These are phyloP conservation scores for Ilyonectria mors-panacis DNA, from an alignment of 2,329 filamentous ascomycete species.

Conservation along the genomic window DNA sequence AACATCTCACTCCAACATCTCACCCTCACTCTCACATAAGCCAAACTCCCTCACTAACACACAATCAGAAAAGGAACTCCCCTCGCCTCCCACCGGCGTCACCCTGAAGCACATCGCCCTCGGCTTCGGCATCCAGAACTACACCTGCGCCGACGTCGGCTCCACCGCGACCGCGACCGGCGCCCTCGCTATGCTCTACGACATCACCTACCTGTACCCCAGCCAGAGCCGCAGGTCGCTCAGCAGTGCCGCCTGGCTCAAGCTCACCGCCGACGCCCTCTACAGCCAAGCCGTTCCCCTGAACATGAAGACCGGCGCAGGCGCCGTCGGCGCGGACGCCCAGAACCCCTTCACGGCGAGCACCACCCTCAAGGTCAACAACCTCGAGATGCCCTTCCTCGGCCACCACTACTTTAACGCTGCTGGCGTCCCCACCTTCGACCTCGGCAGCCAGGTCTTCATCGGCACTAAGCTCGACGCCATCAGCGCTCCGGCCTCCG, in stretches of 20 bases:
- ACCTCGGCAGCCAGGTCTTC: constrained; percentile 61
- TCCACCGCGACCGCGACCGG: constrained; percentile 60
- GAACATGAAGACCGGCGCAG: constrained; percentile 56
- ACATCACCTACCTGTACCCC: constrained; percentile 68
- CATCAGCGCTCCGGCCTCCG: constrained; percentile 66
- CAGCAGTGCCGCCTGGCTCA: constrained; percentile 54
- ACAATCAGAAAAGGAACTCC: constrained; percentile 59
- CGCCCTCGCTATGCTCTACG: constrained; percentile 73
- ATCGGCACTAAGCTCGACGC: constrained; percentile 64
- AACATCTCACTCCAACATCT: not conserved
- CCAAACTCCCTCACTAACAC: constrained; percentile 38
- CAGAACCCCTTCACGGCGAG: constrained; percentile 61
- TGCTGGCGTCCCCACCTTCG: constrained; percentile 70
- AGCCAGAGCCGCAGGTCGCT: constrained; percentile 58
- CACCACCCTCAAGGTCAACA: constrained; percentile 56
- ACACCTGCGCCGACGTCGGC: constrained; percentile 67
- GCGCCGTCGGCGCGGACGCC: constrained; percentile 57
- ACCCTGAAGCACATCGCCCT: constrained; percentile 70
- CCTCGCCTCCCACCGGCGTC: constrained; percentile 55
- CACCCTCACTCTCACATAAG: not conserved
- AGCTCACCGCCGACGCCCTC: constrained; percentile 59
- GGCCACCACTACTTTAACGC: constrained; percentile 79
- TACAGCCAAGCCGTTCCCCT: constrained; percentile 62
- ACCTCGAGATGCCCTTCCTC: constrained; percentile 60
- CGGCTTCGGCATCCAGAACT: constrained; percentile 79